Evolutionary conservation across 1,139 yeast species (phyloP).

Genomic region (Hemisphaericaspora xylofermentans): DNA sequence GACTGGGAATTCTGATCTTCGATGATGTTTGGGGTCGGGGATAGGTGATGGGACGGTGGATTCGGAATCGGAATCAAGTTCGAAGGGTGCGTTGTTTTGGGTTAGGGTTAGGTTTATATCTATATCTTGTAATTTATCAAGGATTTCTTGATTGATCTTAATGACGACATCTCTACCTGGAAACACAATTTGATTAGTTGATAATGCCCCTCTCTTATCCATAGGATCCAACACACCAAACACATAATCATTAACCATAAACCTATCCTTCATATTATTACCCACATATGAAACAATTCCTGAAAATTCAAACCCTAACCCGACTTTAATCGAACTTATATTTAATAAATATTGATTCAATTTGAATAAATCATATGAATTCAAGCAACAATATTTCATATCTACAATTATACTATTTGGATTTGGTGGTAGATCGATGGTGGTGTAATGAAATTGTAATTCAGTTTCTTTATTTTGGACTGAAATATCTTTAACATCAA

Average conservation of each 20-base stretch:
- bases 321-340: conserved; percentile 39
- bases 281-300: conserved; percentile 39
- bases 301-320: conserved; percentile 44
- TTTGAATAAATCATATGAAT: conserved; percentile 40
- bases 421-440: conserved; percentile 36
- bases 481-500: conserved; percentile 43
- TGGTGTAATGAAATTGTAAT: conserved; percentile 43
- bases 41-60: not conserved
- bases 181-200: conserved; percentile 34
- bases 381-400: conserved; percentile 37
- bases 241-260: conserved; percentile 35
- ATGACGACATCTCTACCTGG: conserved; percentile 35
- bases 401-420: conserved; percentile 35
- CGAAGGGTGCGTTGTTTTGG: conserved; percentile 15
- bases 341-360: conserved; percentile 37
- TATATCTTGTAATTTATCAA: conserved; percentile 20
- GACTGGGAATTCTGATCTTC: conserved; percentile 1
- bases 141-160: conserved; percentile 26
- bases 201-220: conserved; percentile 38
- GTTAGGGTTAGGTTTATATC: conserved; percentile 19
- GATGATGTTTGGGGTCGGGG: conserved; percentile 1
- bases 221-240: conserved; percentile 37
- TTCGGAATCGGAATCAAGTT: conserved; percentile 16
- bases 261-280: conserved; percentile 21
- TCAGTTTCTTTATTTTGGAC: conserved; percentile 44